Conservation (phyloP, 2,329 filamentous ascomycete species). For the Pochonia chlamydosporia region DNA sequence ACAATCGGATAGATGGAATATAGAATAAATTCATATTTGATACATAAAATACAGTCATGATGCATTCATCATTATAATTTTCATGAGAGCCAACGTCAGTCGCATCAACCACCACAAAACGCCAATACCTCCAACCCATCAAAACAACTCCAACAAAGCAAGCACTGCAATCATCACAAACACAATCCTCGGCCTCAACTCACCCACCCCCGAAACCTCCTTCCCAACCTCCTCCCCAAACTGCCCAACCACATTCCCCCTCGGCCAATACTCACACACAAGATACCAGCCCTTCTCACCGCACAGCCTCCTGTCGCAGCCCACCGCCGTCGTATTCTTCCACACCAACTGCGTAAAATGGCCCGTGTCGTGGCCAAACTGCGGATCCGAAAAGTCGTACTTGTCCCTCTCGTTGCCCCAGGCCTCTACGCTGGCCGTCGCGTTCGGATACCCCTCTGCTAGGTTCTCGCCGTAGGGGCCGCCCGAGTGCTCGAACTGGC, state of each 20-base stretch:
- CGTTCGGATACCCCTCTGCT: constrained; percentile 59
- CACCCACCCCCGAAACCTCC: neutral
- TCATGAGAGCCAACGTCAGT: no score
- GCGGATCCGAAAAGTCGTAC: constrained; percentile 54
- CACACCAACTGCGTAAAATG: constrained; percentile 73
- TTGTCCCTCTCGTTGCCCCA: constrained; percentile 52
- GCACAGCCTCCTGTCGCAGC: constrained; percentile 44
- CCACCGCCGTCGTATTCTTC: constrained; percentile 55
- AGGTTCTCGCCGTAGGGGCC: constrained; percentile 71
- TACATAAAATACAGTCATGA: no score
- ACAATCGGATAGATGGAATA: no score
- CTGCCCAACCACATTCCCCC: constrained; percentile 55
- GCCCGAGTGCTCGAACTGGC: constrained; percentile 49
- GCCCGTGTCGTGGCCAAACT: constrained; percentile 55
- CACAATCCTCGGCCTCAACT: neutral
- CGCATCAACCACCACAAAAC: no score
- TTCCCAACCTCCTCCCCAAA: constrained; percentile 33
- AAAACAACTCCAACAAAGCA: no score
- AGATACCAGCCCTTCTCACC: constrained; percentile 54
- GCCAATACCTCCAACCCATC: no score
- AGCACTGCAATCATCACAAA: neutral
- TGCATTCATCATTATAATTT: no score
- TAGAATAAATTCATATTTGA: no score
- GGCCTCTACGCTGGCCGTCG: constrained; percentile 51
- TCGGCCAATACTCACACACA: constrained; percentile 65